These are phyloP conservation scores for Xylaria intraflava DNA, from an alignment of 495 filamentous ascomycete species.

Conservation along the genomic window DNA sequence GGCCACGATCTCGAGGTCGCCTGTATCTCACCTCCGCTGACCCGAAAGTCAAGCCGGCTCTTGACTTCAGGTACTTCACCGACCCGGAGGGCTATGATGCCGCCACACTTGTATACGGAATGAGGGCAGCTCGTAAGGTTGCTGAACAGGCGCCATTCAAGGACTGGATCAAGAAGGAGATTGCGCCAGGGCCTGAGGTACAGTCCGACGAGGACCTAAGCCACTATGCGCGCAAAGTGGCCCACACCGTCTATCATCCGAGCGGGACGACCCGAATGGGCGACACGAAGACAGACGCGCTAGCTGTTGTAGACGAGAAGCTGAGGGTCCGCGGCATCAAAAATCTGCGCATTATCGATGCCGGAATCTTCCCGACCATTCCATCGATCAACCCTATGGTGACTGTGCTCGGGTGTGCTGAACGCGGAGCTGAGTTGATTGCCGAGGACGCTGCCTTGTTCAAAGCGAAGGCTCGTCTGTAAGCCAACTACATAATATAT, in stretches of 20 bases:
- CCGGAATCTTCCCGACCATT: slow-evolving; percentile 54
- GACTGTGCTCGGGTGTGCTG: slow-evolving; percentile 58
- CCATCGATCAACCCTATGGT: slow-evolving; percentile 58
- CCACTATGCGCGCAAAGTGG: slow-evolving; percentile 66
- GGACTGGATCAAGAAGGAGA: slow-evolving; percentile 71
- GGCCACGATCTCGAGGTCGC: slow-evolving; percentile 65
- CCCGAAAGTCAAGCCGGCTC: slow-evolving; percentile 65
- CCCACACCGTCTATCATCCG: slow-evolving; percentile 83
- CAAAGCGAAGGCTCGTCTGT: slow-evolving; percentile 23
- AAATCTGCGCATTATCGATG: slow-evolving; percentile 53
- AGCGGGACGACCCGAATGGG: slow-evolving; percentile 87
- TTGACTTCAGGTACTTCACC: slow-evolving; percentile 87
- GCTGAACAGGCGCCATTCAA: slow-evolving; percentile 67
- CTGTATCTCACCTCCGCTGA: slow-evolving; percentile 66
- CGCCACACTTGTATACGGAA: slow-evolving; percentile 70
- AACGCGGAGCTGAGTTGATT: slow-evolving; percentile 58
- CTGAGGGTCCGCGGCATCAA: slow-evolving; percentile 48
- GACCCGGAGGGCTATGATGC: slow-evolving; percentile 79
- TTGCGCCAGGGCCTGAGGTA: slow-evolving; percentile 64
- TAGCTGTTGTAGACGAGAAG: slow-evolving; percentile 55
- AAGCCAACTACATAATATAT: no score
- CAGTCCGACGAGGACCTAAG: slow-evolving; percentile 64
- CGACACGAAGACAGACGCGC: slow-evolving; percentile 50
- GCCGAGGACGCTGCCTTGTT: slow-evolving; percentile 30
- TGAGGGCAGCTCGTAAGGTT: slow-evolving; percentile 63